phyloP scores from a whole-genome alignment of 352 stramenopile species.

The Phytophthora sansomeana region DNA sequence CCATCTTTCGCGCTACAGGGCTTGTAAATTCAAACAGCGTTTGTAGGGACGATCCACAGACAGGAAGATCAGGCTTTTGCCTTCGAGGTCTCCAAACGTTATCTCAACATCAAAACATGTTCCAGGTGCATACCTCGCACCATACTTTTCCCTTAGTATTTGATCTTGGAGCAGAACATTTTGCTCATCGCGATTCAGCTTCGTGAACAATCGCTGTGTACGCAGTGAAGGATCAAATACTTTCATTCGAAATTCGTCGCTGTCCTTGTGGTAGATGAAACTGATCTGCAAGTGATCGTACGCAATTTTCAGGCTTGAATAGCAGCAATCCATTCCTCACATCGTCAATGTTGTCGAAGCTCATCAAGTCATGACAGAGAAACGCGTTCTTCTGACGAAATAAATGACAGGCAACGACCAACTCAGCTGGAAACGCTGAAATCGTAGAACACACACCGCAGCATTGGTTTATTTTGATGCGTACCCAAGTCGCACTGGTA shows the following conservation, averaged over 20 bases:
- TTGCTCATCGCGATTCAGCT: slow-evolving; percentile 4
- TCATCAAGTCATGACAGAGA: slow-evolving; percentile 9
- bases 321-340: slow-evolving; percentile 31
- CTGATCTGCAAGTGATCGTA: slow-evolving; percentile 26
- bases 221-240: slow-evolving; percentile 18
- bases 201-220: slow-evolving; percentile 16
- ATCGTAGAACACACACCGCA: slow-evolving; percentile 27
- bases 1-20: slow-evolving; percentile 17
- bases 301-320: slow-evolving; percentile 21
- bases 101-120: slow-evolving; percentile 18
- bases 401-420: slow-evolving; percentile 29
- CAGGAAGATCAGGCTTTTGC: slow-evolving; percentile 13
- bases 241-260: slow-evolving; percentile 20
- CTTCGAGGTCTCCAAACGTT: slow-evolving; percentile 27
- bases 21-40: slow-evolving; percentile 30
- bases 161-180: slow-evolving; percentile 16
- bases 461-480: neutral
- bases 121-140: slow-evolving; percentile 10
- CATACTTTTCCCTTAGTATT: slow-evolving; percentile 12
- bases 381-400: slow-evolving; percentile 23
- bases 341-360: slow-evolving; percentile 24
- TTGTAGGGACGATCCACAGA: slow-evolving; percentile 27
- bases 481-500: slow-evolving; percentile 10
- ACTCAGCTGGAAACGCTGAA: slow-evolving; percentile 15
- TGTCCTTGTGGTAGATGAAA: slow-evolving; percentile 26